phyloP scores from a whole-genome alignment of 257 asterid genomes.

The Lantana camara region DNA sequence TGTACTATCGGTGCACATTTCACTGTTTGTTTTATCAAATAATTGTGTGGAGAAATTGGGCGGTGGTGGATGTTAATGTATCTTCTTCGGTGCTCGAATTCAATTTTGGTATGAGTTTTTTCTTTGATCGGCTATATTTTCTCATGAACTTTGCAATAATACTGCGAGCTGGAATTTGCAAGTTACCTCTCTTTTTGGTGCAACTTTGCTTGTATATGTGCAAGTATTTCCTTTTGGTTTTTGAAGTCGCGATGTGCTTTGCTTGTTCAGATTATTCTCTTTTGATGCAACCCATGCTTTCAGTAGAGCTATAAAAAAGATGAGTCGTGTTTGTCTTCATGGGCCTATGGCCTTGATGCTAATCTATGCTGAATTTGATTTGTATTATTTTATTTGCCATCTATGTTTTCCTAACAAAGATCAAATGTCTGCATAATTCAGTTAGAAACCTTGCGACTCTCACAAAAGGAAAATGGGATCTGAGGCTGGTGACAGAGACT shows the following conservation, averaged over 20 bases:
- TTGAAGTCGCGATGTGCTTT: background rate
- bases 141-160: no score
- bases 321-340: background rate
- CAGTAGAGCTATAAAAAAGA: background rate
- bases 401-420: background rate
- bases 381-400: background rate
- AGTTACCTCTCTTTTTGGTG: no score
- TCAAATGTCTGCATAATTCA: constrained; percentile 25
- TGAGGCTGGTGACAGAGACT: constrained; percentile 36
- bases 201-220: no score
- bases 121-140: no score
- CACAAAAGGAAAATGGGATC: constrained; percentile 50
- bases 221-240: background rate
- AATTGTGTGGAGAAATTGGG: background rate
- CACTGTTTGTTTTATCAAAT: background rate
- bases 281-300: background rate
- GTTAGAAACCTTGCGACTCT: background rate
- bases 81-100: no score
- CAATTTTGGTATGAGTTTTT: no score
- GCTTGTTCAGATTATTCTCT: background rate
- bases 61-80: background rate
- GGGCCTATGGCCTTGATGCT: background rate
- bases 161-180: no score
- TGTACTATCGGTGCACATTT: background rate
- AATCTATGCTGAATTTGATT: background rate